These are phyloP conservation scores for Fraxinus cuspidata DNA, from an alignment of 257 asterid genomes.

Conservation along the genomic window DNA sequence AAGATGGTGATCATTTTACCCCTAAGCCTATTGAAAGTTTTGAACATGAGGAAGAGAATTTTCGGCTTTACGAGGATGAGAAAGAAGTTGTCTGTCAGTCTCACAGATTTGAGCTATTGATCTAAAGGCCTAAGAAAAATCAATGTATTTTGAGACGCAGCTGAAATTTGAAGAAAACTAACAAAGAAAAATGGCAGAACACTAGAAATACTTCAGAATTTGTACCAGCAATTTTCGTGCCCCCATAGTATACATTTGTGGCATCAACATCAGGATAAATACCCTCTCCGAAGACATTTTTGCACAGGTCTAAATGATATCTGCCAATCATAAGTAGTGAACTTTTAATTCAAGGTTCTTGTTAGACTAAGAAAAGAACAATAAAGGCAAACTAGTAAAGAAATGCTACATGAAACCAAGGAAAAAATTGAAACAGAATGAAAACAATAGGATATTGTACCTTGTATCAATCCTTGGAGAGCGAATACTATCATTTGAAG, in stretches of 20 bases:
- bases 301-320: constrained; percentile 94
- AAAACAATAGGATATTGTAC: constrained; percentile 21
- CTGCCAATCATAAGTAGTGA: constrained; percentile 46
- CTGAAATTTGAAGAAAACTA: background rate
- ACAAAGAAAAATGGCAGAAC: constrained; percentile 5
- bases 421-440: background rate
- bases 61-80: background rate
- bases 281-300: constrained; percentile 76
- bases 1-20: background rate
- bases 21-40: background rate
- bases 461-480: constrained; percentile 74
- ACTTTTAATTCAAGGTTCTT: constrained; percentile 13
- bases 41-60: background rate
- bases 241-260: constrained; percentile 91
- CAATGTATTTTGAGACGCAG: background rate
- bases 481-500: constrained; percentile 87
- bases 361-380: constrained; percentile 8
- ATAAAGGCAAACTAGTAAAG: background rate
- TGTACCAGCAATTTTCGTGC: constrained; percentile 81
- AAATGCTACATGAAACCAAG: background rate
- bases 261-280: constrained; percentile 77
- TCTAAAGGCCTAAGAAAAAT: background rate
- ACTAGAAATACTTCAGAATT: constrained; percentile 13
- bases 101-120: background rate
- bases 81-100: background rate